These are phyloP conservation scores for Backusella parvicylindrica DNA, from an alignment of 192 early-diverging fungal species.

Conservation along the genomic window DNA sequence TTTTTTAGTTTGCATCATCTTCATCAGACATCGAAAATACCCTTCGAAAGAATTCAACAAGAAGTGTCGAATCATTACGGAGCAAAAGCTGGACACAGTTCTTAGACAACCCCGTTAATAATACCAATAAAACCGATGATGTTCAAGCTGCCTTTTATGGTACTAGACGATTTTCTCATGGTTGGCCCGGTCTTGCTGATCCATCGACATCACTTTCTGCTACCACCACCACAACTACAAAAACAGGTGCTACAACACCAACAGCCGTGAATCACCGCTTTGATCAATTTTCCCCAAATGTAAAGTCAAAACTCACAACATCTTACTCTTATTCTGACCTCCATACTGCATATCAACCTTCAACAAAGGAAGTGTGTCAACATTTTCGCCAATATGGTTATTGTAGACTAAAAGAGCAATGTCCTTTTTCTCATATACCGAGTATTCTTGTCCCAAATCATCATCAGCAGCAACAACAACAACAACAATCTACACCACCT, in stretches of 20 bases:
- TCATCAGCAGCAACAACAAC: constrained; percentile 31
- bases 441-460: background rate
- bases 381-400: constrained; percentile 41
- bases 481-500: constrained; percentile 15
- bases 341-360: constrained; percentile 19
- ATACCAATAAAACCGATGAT: constrained; percentile 3
- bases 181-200: constrained; percentile 9
- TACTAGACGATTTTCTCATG: constrained; percentile 10
- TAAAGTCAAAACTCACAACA: constrained; percentile 31
- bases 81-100: constrained; percentile 43
- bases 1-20: constrained; percentile 39
- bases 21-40: constrained; percentile 42
- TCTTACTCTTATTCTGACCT: constrained; percentile 48
- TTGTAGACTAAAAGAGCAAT: constrained; percentile 51
- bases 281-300: background rate
- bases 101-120: constrained; percentile 11
- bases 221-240: background rate
- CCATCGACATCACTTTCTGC: background rate
- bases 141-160: constrained; percentile 28
- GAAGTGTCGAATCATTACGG: constrained; percentile 44
- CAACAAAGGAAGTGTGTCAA: constrained; percentile 30
- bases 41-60: constrained; percentile 31
- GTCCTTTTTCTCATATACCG: constrained; percentile 45
- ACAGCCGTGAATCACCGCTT: background rate
- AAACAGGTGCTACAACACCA: background rate